These are phyloP conservation scores for Betula pendula DNA, from an alignment of 306 rosid species.

Conservation along the genomic window DNA sequence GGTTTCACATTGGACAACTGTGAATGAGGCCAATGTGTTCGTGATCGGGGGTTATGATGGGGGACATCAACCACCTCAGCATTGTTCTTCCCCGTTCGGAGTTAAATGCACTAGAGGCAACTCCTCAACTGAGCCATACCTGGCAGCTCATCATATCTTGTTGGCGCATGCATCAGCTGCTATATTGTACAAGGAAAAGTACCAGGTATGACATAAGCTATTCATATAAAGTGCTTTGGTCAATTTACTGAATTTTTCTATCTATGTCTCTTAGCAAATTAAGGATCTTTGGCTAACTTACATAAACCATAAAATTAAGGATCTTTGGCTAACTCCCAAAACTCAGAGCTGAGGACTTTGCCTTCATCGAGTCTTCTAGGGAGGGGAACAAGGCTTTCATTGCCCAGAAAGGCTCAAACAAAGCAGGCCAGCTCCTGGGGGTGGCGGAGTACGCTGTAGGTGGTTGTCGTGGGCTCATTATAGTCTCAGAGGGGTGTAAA, in stretches of 20 bases:
- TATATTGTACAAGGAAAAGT: constrained; percentile 40
- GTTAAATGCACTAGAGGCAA: constrained; percentile 45
- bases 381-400: no score
- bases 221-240: not conserved
- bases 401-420: no score
- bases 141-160: constrained; percentile 43
- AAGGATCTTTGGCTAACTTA: no score
- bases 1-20: constrained; percentile 51
- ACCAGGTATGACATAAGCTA: constrained; percentile 30
- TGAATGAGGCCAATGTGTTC: constrained; percentile 42
- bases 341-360: no score
- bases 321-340: no score
- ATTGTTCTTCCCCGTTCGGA: constrained; percentile 29
- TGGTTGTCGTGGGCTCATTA: no score
- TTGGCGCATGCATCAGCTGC: constrained; percentile 44
- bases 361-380: no score
- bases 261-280: no score
- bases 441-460: no score
- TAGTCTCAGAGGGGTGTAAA: no score
- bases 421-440: no score
- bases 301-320: no score
- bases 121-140: constrained; percentile 53
- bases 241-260: not conserved
- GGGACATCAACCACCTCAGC: constrained; percentile 34
- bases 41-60: constrained; percentile 17